Evolutionary conservation across 1,284 basidiomycete species (phyloP).

Genomic region (Omphalotus olearius): DNA sequence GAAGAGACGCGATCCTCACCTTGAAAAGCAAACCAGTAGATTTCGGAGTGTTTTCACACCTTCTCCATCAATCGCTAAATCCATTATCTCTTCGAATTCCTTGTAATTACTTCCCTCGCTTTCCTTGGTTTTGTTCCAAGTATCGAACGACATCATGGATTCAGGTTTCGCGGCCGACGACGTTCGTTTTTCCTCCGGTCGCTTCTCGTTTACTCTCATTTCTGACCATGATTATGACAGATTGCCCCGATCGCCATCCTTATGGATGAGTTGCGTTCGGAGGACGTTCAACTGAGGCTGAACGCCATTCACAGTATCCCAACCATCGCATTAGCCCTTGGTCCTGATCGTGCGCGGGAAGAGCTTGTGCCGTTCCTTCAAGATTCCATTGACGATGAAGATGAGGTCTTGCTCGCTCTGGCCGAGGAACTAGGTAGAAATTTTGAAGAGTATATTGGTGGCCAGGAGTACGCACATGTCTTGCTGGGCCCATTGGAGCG

Average conservation of each 20-base stretch:
- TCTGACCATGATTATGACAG: constrained; percentile 30
- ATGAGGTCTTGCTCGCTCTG: constrained; percentile 95
- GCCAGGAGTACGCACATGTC: constrained; percentile 84
- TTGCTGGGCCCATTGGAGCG: constrained; percentile 94
- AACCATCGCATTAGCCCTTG: constrained; percentile 97
- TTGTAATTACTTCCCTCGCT: neutral
- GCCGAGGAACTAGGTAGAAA: constrained; percentile 94
- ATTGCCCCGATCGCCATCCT: constrained; percentile 85
- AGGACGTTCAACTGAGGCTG: constrained; percentile 91
- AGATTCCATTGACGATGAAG: constrained; percentile 98
- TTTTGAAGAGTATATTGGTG: constrained; percentile 94
- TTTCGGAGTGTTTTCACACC: neutral
- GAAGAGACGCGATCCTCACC: neutral
- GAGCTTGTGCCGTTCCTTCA: constrained; percentile 97
- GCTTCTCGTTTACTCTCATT: neutral
- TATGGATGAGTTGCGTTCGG: constrained; percentile 93
- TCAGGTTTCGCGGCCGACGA: constrained; percentile 54
- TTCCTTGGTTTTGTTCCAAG: neutral
- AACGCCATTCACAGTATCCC: constrained; percentile 98
- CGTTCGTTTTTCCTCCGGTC: constrained; percentile 13
- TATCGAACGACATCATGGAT: constrained; percentile 46
- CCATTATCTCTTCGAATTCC: neutral
- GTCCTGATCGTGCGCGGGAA: constrained; percentile 91
- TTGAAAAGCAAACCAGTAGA: neutral
- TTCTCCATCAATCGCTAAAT: constrained; percentile 1